phyloP scores from a whole-genome alignment of 768 basidiomycete species.

The Agrocybe praecox region DNA sequence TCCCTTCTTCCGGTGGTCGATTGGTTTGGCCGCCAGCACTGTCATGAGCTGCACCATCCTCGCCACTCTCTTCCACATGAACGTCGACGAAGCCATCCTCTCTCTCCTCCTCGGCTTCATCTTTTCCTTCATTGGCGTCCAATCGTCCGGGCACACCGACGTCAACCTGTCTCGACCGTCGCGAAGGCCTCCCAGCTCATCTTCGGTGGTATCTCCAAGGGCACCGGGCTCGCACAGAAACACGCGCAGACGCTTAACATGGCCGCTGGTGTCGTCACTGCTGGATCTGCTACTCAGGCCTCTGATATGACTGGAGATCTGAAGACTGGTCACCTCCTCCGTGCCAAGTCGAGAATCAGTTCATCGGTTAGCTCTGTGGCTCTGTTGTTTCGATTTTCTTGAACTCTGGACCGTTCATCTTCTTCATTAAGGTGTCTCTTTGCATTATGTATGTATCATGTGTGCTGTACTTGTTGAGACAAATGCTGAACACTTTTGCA shows the following conservation, averaged over 20 bases:
- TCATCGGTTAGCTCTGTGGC: too few species aligned
- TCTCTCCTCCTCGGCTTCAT: conserved; percentile 58
- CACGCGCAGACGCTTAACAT: conserved; percentile 51
- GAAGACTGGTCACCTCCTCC: too few species aligned
- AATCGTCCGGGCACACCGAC: conserved; percentile 60
- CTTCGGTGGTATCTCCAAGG: conserved; percentile 63
- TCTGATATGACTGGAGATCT: too few species aligned
- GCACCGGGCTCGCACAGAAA: conserved; percentile 31
- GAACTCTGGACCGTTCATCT: conserved; percentile 56
- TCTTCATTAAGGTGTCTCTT: conserved; percentile 63
- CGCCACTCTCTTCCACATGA: conserved; percentile 55
- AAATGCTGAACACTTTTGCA: too few species aligned
- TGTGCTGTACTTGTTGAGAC: too few species aligned
- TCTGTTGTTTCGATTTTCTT: too few species aligned
- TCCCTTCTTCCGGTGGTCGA: too few species aligned
- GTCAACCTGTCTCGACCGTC: conserved; percentile 64
- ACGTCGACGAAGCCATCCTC: conserved; percentile 59
- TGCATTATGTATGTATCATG: conserved; percentile 52
- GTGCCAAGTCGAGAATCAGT: too few species aligned
- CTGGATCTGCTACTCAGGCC: too few species aligned
- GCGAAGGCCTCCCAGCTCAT: conserved; percentile 67
- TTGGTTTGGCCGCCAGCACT: too few species aligned
- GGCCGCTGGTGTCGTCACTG: conserved; percentile 54
- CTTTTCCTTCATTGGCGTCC: conserved; percentile 66
- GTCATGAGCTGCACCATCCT: conserved; percentile 56